Evolutionary conservation across 2,329 filamentous ascomycete species (phyloP).

Genomic region (Ophiostoma populinum): DNA sequence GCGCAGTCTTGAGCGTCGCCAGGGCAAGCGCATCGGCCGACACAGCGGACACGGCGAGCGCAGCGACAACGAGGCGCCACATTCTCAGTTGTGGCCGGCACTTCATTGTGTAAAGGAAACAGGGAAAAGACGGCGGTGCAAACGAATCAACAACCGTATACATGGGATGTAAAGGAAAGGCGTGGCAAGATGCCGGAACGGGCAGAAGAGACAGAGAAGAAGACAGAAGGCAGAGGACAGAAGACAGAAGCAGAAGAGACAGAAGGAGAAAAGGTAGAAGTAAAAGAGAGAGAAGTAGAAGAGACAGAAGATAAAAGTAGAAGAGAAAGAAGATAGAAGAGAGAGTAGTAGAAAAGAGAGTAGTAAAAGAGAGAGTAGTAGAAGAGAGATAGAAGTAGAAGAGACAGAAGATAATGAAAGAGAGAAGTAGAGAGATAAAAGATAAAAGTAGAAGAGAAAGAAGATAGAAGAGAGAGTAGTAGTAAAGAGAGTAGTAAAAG

Average conservation of each 20-base stretch:
- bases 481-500: not conserved
- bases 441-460: not conserved
- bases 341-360: not conserved
- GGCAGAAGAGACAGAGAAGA: not conserved
- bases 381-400: too few species aligned
- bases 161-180: not conserved
- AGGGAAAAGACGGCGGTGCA: too few species aligned
- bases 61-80: too few species aligned
- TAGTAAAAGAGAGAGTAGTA: too few species aligned
- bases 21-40: too few species aligned
- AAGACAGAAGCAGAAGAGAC: not conserved
- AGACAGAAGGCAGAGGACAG: not conserved
- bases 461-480: not conserved
- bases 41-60: too few species aligned
- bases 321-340: not conserved
- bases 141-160: too few species aligned
- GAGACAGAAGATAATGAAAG: not conserved
- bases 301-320: not conserved
- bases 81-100: too few species aligned
- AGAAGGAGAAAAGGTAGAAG: not conserved
- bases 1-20: too few species aligned
- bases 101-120: too few species aligned
- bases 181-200: conserved; percentile 16
- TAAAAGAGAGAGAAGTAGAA: not conserved
- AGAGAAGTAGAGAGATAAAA: not conserved